These are phyloP conservation scores for Trichoderma gamsii DNA, from an alignment of 495 filamentous ascomycete species.

Conservation along the genomic window DNA sequence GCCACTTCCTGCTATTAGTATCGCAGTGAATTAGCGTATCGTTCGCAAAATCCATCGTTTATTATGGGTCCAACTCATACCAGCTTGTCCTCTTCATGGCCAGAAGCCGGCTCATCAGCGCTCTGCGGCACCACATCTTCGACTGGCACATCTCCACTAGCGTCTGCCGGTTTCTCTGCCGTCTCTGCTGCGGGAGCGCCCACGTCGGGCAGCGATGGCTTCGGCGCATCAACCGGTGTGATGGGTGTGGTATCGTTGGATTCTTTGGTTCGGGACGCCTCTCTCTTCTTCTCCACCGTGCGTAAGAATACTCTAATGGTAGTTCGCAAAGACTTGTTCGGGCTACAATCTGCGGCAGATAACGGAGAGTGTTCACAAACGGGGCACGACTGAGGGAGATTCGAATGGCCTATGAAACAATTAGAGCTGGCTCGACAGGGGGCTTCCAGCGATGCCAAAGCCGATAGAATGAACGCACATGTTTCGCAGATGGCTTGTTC, in stretches of 20 bases:
- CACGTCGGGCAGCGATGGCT: constrained; percentile 25
- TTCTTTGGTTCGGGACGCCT: constrained; percentile 50
- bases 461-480: constrained; percentile 52
- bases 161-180: constrained; percentile 9
- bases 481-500: constrained; percentile 89
- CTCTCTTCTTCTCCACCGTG: constrained; percentile 80
- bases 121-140: constrained; percentile 17
- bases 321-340: constrained; percentile 78
- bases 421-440: constrained; percentile 22
- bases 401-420: constrained; percentile 59
- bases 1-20: not conserved
- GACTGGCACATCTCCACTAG: not conserved
- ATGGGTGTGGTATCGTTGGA: constrained; percentile 37
- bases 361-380: constrained; percentile 89
- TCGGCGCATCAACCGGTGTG: constrained; percentile 36
- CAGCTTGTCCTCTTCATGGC: constrained; percentile 14
- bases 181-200: constrained; percentile 18
- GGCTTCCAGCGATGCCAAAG: constrained; percentile 3
- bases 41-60: not conserved
- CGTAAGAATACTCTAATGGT: constrained; percentile 85
- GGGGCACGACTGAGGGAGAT: constrained; percentile 74
- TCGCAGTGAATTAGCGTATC: not conserved
- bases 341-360: constrained; percentile 75
- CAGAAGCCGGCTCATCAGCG: constrained; percentile 4
- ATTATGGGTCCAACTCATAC: constrained; percentile 16